phyloP scores from a whole-genome alignment of 345 rosid species.

The Eucalyptus sideroxylon region DNA sequence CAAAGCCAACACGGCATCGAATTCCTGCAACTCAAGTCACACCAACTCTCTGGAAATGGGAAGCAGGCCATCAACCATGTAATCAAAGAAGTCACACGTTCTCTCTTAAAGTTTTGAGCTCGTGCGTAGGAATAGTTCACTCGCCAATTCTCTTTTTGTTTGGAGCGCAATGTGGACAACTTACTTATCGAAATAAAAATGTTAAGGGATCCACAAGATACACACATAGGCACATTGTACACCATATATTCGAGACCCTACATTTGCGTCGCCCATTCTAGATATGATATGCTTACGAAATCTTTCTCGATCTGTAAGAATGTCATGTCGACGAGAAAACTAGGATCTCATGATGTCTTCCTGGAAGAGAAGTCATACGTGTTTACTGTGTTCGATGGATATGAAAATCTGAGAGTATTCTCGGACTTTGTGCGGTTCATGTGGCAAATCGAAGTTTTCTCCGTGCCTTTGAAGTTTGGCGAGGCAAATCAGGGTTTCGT shows the following conservation, averaged over 20 bases:
- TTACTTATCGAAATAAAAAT: no score
- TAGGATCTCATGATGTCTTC: neutral
- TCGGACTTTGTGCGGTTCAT: no score
- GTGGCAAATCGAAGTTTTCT: no score
- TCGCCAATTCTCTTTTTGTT: no score
- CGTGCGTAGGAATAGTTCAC: no score
- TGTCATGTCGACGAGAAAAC: neutral
- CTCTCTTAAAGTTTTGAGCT: no score
- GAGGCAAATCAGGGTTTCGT: neutral
- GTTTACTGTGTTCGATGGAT: no score
- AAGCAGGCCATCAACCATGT: no score
- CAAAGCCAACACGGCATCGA: neutral
- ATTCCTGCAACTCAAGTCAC: neutral
- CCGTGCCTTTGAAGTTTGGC: neutral
- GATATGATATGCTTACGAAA: neutral
- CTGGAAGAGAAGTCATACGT: neutral
- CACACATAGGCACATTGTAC: neutral
- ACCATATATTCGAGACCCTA: neutral
- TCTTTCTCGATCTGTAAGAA: neutral
- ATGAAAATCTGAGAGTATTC: no score
- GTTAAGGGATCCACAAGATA: no score
- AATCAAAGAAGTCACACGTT: no score
- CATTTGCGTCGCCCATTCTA: neutral
- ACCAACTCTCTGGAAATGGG: no score
- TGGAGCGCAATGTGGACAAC: neutral